These are phyloP conservation scores for Blastobotrys mokoenaii DNA, from an alignment of 805 yeast species.

Conservation along the genomic window DNA sequence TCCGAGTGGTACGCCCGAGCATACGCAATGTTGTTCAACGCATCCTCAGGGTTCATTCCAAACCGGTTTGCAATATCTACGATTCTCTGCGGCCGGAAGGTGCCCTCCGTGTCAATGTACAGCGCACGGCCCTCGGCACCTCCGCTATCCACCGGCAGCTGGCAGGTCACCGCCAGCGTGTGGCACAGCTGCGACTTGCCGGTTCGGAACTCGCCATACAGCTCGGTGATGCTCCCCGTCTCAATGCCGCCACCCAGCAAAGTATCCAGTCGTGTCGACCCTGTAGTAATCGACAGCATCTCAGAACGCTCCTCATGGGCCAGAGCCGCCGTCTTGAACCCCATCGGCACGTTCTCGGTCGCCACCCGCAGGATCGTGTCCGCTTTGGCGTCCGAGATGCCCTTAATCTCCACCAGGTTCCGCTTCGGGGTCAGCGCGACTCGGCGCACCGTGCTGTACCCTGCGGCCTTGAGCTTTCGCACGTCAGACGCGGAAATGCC, in stretches of 20 bases:
- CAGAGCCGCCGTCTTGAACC: constrained; percentile 95
- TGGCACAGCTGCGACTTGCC: constrained; percentile 97
- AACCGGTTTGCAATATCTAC: constrained; percentile 86
- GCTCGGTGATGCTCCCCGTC: constrained; percentile 93
- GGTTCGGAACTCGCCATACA: constrained; percentile 95
- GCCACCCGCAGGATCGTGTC: constrained; percentile 79
- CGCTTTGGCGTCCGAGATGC: constrained; percentile 93
- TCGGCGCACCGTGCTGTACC: constrained; percentile 75
- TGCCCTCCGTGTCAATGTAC: constrained; percentile 94
- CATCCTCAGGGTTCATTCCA: constrained; percentile 86
- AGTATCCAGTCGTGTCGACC: constrained; percentile 89
- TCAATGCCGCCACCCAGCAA: constrained; percentile 94
- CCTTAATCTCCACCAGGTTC: constrained; percentile 67
- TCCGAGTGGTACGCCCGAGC: constrained; percentile 97
- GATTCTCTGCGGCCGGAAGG: constrained; percentile 86
- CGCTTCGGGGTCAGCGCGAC: constrained; percentile 51
- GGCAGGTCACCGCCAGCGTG: constrained; percentile 94
- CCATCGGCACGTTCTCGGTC: constrained; percentile 81
- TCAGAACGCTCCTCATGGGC: constrained; percentile 85
- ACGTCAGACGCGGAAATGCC: constrained; percentile 79
- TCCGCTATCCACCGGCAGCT: constrained; percentile 90
- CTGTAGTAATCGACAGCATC: constrained; percentile 88
- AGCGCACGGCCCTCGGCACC: constrained; percentile 98
- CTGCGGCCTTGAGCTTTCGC: constrained; percentile 70
- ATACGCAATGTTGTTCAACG: constrained; percentile 94